Percentiles rank a stretch among this genome's conserved stretches.
phyloP scores from a whole-genome alignment of 2,329 filamentous ascomycete genomes.

The Ophiostoma quercus region DNA sequence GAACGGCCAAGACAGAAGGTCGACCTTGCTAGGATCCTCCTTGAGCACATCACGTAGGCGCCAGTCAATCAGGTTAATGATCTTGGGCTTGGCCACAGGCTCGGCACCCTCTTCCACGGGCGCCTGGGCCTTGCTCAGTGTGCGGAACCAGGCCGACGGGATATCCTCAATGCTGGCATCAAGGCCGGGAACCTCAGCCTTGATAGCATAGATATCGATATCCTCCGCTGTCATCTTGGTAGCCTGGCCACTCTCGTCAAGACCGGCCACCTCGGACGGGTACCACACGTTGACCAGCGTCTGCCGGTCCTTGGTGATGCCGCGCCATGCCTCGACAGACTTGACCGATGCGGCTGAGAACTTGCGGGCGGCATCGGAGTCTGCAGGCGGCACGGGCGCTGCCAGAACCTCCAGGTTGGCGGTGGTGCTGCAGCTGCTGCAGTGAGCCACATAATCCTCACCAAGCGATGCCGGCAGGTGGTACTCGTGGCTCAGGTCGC shows the following conservation, averaged over 20 bases:
- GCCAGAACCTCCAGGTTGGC: conserved; percentile 82
- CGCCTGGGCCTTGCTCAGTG: conserved; percentile 28
- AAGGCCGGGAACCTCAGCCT: conserved; percentile 58
- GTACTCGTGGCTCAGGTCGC: conserved; percentile 89
- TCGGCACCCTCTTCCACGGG: not conserved
- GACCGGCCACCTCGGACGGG: conserved; percentile 35
- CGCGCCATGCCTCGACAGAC: conserved; percentile 49
- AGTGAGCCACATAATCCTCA: conserved; percentile 79
- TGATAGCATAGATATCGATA: conserved; percentile 56
- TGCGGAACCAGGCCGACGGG: conserved; percentile 45
- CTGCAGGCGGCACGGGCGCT: conserved; percentile 1
- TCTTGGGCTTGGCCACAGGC: conserved; percentile 17
- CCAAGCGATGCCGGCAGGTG: conserved; percentile 75
- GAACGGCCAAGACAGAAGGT: conserved; percentile 21
- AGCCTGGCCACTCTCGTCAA: conserved; percentile 23
- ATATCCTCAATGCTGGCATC: conserved; percentile 63
- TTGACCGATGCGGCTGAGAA: not conserved
- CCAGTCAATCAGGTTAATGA: conserved; percentile 39
- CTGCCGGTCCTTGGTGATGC: conserved; percentile 61
- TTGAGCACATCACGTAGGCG: conserved; percentile 29
- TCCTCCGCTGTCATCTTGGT: conserved; percentile 32
- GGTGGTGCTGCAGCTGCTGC: conserved; percentile 65
- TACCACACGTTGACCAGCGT: conserved; percentile 68
- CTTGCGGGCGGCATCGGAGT: not conserved
- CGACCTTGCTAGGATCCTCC: not conserved